Evolutionary conservation across 306 rosid species (phyloP), one percentile per base, ranked within the genome.

Genomic region (Lathyrus oleraceus): DNA sequence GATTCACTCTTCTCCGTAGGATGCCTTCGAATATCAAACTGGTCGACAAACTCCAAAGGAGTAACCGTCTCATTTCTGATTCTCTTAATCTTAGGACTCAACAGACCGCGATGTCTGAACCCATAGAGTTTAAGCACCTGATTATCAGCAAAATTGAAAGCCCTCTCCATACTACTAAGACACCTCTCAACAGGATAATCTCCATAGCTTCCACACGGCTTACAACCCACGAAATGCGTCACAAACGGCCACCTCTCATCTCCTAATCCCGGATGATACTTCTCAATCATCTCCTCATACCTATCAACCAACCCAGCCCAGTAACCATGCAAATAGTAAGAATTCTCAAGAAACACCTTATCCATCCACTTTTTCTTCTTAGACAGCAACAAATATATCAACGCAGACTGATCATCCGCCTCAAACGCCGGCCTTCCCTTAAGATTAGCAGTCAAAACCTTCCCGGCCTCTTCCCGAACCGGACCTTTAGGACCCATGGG

Each of bases 211-310:
- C 99, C 99, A 85, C 99, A 95, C 3, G 99, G 99, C 75, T 95
- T 95, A 80, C 99, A 95, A 3, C 99, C 99, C 39, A 95, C 99
- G 15, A 95, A 95, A 78, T 95, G 99, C 0, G 99, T 95, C 80
- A 95, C 99, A 76, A 95, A 95, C 1, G 99, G 99, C 99, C 99
- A 95, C 76, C 99, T 87, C 73, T 95, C 99, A 38, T 95, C 99
- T 4, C 99, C 97, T 30, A 95, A 74, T 0, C 99, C 99, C 0
- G 99, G 97, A 67, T 87, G 94, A 76, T 95, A 95, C 88, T 95
- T 95, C 86, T 95, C 96, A 2, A 87, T 77, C 99, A 95, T 95
- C 86, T 91, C 99, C 62, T 95, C 99, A 3, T 91, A 95, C 76
- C 96, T 79, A 76, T 95, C 99, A 14, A 95, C 99, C 83, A 95